Base-by-base conservation (phyloP, 2,329 filamentous ascomycete genomes). In the Microascus cirrosus region DNA sequence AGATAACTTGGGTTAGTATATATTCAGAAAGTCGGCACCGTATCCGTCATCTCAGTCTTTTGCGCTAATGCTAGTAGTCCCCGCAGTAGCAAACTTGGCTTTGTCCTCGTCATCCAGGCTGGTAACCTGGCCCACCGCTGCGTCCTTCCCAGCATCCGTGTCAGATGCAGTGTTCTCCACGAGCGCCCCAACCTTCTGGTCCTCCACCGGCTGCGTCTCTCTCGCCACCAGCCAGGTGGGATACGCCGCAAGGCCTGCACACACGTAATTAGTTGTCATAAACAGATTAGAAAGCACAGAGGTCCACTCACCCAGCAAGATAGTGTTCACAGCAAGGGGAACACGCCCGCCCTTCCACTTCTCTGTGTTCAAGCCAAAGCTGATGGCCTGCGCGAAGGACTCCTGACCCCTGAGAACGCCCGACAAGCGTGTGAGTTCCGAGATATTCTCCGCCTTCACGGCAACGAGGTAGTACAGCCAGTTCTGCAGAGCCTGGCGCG, bases 381-480 rank as follows among this genome's bases (percentile, higher is more conserved):
- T 66, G 10, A 74, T 64, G 1, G 71, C 72, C 60, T 74, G 72
- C 0, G 67, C 65, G 22, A 74, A 73, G 35, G 71, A 74, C 64
- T 74, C 72, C 59, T 74, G 71, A 1, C 72, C 72, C 35, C 72
- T 60, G 22, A 74, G 61, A 32, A 74, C 70, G 5, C 72, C 72
- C 2, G 71, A 70, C 53, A 73, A 70, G 0, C 73, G 68, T 2
- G 69, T 71, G 15, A 79, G 65, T 61, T 83, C 78, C 0, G 77
- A 78, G 59, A 81, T 80, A 55, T 81, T 80, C 56, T 81, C 75
- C 0, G 78, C 81, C 68, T 75, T 81, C 5, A 74, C 79, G 0
- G 78, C 76, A 1, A 82, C 67, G 20, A 82, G 67, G 61, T 81
- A 82, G 61, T 82, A 82, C 1, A 82, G 68, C 76, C 77, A 81